phyloP scores from a whole-genome alignment of 331 rosid genomes.

The Malus hybrid region DNA sequence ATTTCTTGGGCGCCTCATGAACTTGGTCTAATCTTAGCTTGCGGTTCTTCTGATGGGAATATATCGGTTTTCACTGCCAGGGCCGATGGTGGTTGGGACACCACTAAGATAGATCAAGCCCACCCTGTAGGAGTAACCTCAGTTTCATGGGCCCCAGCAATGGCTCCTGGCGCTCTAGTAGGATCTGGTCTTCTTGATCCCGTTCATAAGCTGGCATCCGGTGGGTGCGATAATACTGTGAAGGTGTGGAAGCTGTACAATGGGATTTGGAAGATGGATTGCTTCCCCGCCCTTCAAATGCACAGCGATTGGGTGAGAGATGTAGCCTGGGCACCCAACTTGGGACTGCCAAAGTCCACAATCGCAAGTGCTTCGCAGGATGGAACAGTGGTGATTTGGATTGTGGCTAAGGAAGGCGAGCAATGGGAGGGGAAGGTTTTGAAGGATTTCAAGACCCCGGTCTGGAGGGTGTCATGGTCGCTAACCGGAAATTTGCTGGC shows the following conservation, averaged over 20 bases:
- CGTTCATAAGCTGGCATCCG: slow-evolving; percentile 41
- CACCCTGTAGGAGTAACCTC: slow-evolving; percentile 50
- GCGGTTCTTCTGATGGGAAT: slow-evolving; percentile 46
- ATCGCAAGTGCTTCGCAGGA: slow-evolving; percentile 48
- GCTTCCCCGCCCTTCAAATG: slow-evolving; percentile 35
- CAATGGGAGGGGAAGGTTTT: slow-evolving; percentile 39
- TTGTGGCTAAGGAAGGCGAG: slow-evolving; percentile 36
- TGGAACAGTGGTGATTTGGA: slow-evolving; percentile 43
- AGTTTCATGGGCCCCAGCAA: slow-evolving; percentile 42
- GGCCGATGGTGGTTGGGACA: slow-evolving; percentile 49
- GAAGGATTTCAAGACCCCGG: slow-evolving; percentile 39
- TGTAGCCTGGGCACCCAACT: slow-evolving; percentile 49
- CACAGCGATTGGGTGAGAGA: slow-evolving; percentile 41
- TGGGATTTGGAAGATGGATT: slow-evolving; percentile 43
- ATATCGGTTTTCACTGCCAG: slow-evolving; percentile 37
- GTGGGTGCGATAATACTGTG: slow-evolving; percentile 43
- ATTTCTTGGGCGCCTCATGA: slow-evolving; percentile 53
- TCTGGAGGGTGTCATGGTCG: slow-evolving; percentile 49
- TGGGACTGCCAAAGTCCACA: slow-evolving; percentile 44
- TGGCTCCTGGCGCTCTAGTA: slow-evolving; percentile 40
- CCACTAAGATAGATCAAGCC: slow-evolving; percentile 38
- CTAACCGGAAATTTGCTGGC: slow-evolving; percentile 44
- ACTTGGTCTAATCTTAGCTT: slow-evolving; percentile 41
- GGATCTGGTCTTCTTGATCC: slow-evolving; percentile 31
- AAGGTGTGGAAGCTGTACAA: slow-evolving; percentile 43